These are phyloP conservation scores for Phytophthora niederhauseri DNA, from an alignment of 352 stramenopile species.

Conservation along the genomic window DNA sequence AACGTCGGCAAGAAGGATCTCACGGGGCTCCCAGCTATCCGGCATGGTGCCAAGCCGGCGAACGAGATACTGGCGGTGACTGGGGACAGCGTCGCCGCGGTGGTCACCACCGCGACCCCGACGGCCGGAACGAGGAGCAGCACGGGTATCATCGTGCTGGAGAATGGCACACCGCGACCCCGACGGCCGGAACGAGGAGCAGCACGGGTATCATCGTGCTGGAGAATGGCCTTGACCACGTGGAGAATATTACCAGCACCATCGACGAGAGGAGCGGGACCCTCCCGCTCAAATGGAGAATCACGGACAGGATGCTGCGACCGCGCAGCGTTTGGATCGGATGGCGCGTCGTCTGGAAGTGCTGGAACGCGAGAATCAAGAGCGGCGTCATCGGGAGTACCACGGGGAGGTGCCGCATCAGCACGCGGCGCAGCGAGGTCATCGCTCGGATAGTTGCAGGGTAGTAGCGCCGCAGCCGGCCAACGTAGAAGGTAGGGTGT, in stretches of 20 bases:
- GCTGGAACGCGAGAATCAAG: neutral
- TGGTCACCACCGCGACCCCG: neutral
- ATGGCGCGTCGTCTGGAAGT: too few relatives aligned
- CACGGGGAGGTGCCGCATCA: too few relatives aligned
- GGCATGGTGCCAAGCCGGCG: neutral
- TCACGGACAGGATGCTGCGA: neutral
- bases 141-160: neutral
- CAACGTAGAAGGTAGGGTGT: slow-evolving; percentile 28
- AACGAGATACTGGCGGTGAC: slow-evolving; percentile 5
- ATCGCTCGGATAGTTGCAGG: neutral
- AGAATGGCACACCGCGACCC: neutral
- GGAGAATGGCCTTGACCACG: neutral
- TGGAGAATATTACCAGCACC: neutral
- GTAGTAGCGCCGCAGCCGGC: slow-evolving; percentile 16
- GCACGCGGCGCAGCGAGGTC: neutral
- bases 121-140: neutral
- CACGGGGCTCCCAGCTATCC: slow-evolving; percentile 11
- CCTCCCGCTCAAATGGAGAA: neutral
- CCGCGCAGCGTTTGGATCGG: too few relatives aligned
- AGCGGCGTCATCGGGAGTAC: neutral
- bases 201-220: neutral
- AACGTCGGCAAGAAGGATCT: neutral
- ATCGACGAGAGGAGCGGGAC: slow-evolving; percentile 4
- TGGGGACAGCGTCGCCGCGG: neutral
- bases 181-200: neutral